Conservation (phyloP, 176 grass and related monocot genomes). For the Bothriochloa decipiens region DNA sequence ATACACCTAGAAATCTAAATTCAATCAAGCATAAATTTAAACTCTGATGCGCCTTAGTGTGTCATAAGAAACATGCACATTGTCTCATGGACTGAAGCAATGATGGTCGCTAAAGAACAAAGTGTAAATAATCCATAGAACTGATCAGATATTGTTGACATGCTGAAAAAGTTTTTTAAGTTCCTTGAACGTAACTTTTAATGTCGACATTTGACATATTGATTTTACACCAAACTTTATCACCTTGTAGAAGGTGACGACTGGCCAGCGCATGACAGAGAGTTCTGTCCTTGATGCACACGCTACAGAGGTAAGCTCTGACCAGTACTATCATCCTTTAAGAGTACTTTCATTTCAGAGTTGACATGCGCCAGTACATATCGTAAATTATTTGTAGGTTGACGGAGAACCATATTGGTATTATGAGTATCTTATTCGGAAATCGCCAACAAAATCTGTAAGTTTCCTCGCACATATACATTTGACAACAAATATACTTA, state of each 20-base stretch:
- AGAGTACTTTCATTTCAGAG: neutral
- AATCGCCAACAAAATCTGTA: conserved; percentile 86
- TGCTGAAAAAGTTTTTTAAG: conserved; percentile 3
- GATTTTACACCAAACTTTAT: neutral
- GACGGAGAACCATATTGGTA: conserved; percentile 89
- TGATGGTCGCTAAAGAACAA: neutral
- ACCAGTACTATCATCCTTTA: neutral
- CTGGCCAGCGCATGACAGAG: conserved; percentile 76
- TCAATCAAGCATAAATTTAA: neutral
- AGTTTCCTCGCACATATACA: conserved; percentile 42
- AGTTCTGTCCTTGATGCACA: conserved; percentile 98
- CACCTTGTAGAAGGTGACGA: conserved; percentile 70
- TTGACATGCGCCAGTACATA: conserved; percentile 4
- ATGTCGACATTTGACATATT: conserved; percentile 10
- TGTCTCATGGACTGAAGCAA: neutral
- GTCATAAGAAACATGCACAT: neutral
- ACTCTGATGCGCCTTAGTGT: conserved; percentile 11
- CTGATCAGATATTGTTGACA: neutral
- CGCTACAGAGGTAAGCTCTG: conserved; percentile 56
- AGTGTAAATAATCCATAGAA: too few species aligned
- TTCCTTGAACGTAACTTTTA: neutral
- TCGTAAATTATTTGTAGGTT: conserved; percentile 58
- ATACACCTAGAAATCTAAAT: neutral
- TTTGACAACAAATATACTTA: conserved; percentile 26
- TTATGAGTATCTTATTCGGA: conserved; percentile 94